Percentiles rank a stretch among this genome's conserved stretches.
Evolutionary conservation across 2,329 filamentous ascomycete genomes (phyloP).

Genomic region (Pseudonectria foliicola): DNA sequence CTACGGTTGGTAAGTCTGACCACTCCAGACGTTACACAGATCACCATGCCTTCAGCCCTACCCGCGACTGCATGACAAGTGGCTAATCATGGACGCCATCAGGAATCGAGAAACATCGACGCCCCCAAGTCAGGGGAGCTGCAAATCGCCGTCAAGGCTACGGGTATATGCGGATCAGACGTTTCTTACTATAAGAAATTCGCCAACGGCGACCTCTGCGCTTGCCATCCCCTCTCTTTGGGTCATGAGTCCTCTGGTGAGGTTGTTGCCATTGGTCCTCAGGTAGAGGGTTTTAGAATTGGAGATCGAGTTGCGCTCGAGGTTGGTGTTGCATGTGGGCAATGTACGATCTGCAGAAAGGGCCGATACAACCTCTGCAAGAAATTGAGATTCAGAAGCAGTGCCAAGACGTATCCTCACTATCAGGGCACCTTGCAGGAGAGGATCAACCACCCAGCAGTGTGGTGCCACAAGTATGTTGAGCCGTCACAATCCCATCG

Average conservation of each 20-base stretch:
- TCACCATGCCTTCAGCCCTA: conserved; percentile 15
- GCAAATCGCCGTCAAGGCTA: conserved; percentile 58
- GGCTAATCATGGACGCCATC: conserved; percentile 9
- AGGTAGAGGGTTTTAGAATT: conserved; percentile 43
- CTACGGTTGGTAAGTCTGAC: conserved; percentile 45
- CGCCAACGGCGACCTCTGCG: conserved; percentile 63
- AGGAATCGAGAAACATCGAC: conserved; percentile 46
- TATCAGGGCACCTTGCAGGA: conserved; percentile 58
- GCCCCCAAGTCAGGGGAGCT: conserved; percentile 46
- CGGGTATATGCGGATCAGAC: conserved; percentile 64
- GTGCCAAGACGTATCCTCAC: conserved; percentile 56
- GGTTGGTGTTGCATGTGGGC: conserved; percentile 47
- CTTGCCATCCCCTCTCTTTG: conserved; percentile 56
- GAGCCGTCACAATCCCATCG: not conserved
- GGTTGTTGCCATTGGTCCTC: conserved; percentile 48
- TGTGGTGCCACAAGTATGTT: conserved; percentile 55
- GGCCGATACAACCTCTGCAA: conserved; percentile 58
- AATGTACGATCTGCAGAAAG: conserved; percentile 43
- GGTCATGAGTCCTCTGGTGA: conserved; percentile 56
- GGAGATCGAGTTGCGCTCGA: conserved; percentile 54
- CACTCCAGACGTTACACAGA: conserved; percentile 4
- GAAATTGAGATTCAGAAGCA: conserved; percentile 54
- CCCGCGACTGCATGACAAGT: conserved; percentile 6
- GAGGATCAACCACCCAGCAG: conserved; percentile 54
- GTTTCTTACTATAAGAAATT: conserved; percentile 67